Evolutionary conservation across 2,329 filamentous ascomycete genomes (phyloP).

Genomic region (Talaromyces funiculosus): DNA sequence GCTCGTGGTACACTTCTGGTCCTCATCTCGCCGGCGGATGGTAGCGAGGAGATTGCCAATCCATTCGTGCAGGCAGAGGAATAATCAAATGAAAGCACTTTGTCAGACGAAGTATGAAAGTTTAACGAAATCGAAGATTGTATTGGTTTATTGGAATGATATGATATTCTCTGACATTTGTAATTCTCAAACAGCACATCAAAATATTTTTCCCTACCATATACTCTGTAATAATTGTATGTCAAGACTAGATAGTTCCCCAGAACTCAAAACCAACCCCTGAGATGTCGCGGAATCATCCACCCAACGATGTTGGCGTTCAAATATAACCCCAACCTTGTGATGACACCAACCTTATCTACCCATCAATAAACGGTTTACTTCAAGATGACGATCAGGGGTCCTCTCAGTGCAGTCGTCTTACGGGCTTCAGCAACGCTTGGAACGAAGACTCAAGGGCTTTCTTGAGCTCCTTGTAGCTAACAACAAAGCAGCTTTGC

Average conservation of each 20-base stretch:
- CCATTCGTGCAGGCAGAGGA: slow-evolving; percentile 77
- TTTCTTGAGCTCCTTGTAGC: slow-evolving; percentile 79
- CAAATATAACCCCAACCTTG: neutral
- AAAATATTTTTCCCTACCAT: neutral
- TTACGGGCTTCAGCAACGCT: slow-evolving; percentile 47
- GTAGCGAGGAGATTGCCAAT: slow-evolving; percentile 92
- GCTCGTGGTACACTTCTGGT: slow-evolving; percentile 89
- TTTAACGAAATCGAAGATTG: slow-evolving; percentile 2
- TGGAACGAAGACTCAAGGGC: slow-evolving; percentile 57
- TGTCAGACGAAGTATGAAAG: neutral
- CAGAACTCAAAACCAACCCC: neutral
- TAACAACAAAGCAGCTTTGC: slow-evolving; percentile 80
- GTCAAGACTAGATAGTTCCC: slow-evolving; percentile 2
- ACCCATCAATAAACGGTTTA: neutral
- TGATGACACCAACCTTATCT: neutral
- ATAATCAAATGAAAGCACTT: slow-evolving; percentile 22
- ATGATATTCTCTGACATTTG: slow-evolving; percentile 4
- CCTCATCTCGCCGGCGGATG: slow-evolving; percentile 85
- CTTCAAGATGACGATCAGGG: neutral
- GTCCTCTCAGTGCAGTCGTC: slow-evolving; percentile 30
- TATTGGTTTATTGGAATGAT: slow-evolving; percentile 2
- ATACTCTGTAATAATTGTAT: slow-evolving; percentile 7
- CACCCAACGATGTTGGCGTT: neutral
- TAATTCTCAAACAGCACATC: slow-evolving; percentile 1
- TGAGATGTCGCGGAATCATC: neutral